A percentile compares a stretch with the other conserved stretches of the same genome.
phyloP scores from a whole-genome alignment of 768 basidiomycete genomes.

The Psilocybe subaeruginosa region DNA sequence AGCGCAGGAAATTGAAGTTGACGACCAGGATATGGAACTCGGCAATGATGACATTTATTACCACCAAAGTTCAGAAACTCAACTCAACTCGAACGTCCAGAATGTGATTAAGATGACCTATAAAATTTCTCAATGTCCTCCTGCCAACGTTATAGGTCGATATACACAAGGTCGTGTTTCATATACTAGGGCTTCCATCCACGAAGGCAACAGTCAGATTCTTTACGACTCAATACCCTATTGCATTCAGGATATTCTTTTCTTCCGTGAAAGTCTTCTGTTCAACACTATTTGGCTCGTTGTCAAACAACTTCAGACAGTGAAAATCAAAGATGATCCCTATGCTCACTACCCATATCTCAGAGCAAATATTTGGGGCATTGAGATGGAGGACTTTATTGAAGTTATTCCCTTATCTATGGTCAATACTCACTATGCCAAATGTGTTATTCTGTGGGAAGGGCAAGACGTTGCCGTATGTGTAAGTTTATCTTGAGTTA shows the following conservation, averaged over 20 bases:
- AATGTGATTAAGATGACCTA: too few relatives aligned
- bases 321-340: background rate
- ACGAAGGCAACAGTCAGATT: slow-evolving; percentile 13
- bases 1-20: background rate
- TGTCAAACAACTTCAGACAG: background rate
- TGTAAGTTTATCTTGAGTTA: too few relatives aligned
- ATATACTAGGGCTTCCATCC: background rate
- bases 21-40: background rate
- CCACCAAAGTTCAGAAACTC: too few relatives aligned
- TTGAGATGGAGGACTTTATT: background rate
- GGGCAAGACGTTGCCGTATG: too few relatives aligned
- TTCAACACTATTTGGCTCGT: slow-evolving; percentile 1
- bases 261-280: background rate
- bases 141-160: too few relatives aligned
- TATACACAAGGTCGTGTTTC: too few relatives aligned
- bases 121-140: too few relatives aligned
- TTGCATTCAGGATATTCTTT: slow-evolving; percentile 5
- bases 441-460: background rate
- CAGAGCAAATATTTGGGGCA: slow-evolving; percentile 8
- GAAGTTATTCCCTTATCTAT: background rate
- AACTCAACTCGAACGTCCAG: too few relatives aligned
- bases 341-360: slow-evolving; percentile 2
- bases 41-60: background rate
- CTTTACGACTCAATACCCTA: background rate
- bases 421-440: slow-evolving; percentile 9